phyloP scores from a whole-genome alignment of 257 asterid species.

The Nicotiana attenuata region DNA sequence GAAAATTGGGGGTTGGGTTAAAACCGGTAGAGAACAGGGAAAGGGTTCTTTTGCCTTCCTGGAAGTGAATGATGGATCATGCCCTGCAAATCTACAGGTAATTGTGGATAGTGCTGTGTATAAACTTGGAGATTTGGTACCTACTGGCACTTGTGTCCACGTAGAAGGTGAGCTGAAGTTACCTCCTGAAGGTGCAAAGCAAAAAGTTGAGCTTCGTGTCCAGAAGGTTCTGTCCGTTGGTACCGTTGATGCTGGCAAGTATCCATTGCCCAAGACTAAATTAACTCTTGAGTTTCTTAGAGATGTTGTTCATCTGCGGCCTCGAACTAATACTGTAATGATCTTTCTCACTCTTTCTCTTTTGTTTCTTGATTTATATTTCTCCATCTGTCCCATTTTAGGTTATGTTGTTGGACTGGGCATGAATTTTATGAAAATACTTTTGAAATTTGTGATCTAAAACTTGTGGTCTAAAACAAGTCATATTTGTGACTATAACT shows the following conservation, averaged over 20 bases:
- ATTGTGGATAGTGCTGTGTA: conserved; percentile 52
- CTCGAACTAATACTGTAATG: conserved; percentile 60
- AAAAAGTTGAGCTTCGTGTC: conserved; percentile 72
- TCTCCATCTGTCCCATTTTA: too few relatives aligned
- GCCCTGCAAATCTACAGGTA: conserved; percentile 76
- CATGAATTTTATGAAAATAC: too few relatives aligned
- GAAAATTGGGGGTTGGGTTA: conserved; percentile 90
- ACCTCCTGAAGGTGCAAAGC: conserved; percentile 76
- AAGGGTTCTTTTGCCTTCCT: conserved; percentile 75
- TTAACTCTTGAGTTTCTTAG: conserved; percentile 75
- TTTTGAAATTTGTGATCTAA: too few relatives aligned
- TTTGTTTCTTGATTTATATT: not conserved
- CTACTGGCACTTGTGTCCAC: conserved; percentile 85
- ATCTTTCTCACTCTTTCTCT: not conserved
- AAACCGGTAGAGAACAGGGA: conserved; percentile 84
- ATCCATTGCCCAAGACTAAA: conserved; percentile 84
- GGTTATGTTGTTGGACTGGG: too few relatives aligned
- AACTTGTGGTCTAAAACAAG: too few relatives aligned
- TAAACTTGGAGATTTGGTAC: conserved; percentile 59
- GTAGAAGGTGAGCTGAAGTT: conserved; percentile 60
- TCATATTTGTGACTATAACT: too few relatives aligned
- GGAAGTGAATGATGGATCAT: conserved; percentile 84
- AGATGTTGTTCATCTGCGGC: conserved; percentile 77
- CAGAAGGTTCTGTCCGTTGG: conserved; percentile 61
- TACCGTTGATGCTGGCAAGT: conserved; percentile 70